Evolutionary conservation across 2,329 filamentous ascomycete genomes (phyloP).

Genomic region (Stemphylium beticola): DNA sequence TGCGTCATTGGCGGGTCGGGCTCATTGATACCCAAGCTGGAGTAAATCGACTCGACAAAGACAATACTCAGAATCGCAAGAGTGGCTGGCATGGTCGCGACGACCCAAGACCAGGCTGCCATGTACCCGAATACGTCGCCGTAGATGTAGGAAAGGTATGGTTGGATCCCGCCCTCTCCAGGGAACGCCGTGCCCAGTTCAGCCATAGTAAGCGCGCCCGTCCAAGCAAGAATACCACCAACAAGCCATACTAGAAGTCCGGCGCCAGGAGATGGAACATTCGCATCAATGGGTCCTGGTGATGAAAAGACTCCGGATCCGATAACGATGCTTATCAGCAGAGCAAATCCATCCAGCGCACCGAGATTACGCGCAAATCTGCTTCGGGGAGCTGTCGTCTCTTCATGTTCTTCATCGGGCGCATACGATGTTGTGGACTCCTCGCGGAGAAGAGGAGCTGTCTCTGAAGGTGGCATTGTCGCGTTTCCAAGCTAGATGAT

Average conservation of each 20-base stretch:
- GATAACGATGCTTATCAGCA: constrained; percentile 69
- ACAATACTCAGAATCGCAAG: constrained; percentile 69
- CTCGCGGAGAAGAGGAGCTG: constrained; percentile 28
- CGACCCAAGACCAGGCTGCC: constrained; percentile 70
- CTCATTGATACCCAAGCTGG: constrained; percentile 64
- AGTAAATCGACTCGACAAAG: constrained; percentile 57
- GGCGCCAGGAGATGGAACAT: constrained; percentile 66
- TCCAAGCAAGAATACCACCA: constrained; percentile 68
- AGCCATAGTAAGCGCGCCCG: constrained; percentile 66
- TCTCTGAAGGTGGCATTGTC: constrained; percentile 32
- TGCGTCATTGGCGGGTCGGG: constrained; percentile 54
- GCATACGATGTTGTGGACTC: constrained; percentile 12
- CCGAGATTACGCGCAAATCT: constrained; percentile 43
- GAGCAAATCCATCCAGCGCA: constrained; percentile 57
- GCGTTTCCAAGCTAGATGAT: background rate
- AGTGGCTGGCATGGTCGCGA: constrained; percentile 69
- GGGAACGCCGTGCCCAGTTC: constrained; percentile 70
- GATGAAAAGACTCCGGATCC: constrained; percentile 71
- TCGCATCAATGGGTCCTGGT: constrained; percentile 67
- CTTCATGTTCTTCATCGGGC: constrained; percentile 21
- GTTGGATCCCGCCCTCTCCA: constrained; percentile 69
- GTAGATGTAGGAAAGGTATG: constrained; percentile 66
- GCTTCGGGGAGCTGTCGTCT: constrained; percentile 22
- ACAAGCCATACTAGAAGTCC: constrained; percentile 67
- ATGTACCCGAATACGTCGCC: constrained; percentile 67